phyloP scores from a whole-genome alignment of 352 stramenopile genomes.

The Phytophthora meadii region DNA sequence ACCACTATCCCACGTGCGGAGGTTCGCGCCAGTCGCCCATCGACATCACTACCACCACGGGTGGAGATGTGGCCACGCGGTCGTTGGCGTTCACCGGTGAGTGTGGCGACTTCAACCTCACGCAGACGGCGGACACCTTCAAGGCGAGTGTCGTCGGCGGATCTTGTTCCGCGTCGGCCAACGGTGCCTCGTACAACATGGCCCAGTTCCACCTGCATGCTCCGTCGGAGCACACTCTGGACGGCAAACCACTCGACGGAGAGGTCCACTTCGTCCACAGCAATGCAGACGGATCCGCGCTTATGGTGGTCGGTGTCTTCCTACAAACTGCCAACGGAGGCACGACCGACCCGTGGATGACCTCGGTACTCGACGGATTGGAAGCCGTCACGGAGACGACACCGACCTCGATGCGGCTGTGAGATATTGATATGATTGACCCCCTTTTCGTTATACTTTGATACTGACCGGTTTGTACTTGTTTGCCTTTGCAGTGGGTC shows the following conservation, averaged over 20 bases:
- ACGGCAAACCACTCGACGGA: slow-evolving; percentile 40
- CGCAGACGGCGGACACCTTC: slow-evolving; percentile 31
- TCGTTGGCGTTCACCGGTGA: slow-evolving; percentile 5
- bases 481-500: slow-evolving; percentile 12
- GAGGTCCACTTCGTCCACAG: slow-evolving; percentile 60
- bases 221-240: slow-evolving; percentile 52
- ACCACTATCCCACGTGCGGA: slow-evolving; percentile 23
- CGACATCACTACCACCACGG: slow-evolving; percentile 27
- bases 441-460: neutral
- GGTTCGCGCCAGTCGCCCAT: slow-evolving; percentile 42
- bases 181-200: slow-evolving; percentile 34
- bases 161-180: slow-evolving; percentile 14
- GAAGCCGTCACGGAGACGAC: slow-evolving; percentile 19
- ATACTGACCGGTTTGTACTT: neutral
- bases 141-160: slow-evolving; percentile 20
- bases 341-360: slow-evolving; percentile 34
- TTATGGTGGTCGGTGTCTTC: slow-evolving; percentile 51
- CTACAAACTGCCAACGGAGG: slow-evolving; percentile 6
- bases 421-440: neutral
- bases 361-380: slow-evolving; percentile 34
- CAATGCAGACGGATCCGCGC: slow-evolving; percentile 11
- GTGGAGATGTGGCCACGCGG: slow-evolving; percentile 1
- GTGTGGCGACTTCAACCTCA: slow-evolving; percentile 23
- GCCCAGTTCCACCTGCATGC: slow-evolving; percentile 55
- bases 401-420: slow-evolving; percentile 12